Percentiles rank a stretch among this genome's conserved stretches.
Evolutionary conservation across 1,284 basidiomycete genomes (phyloP).

Genomic region (Ustilago curta): DNA sequence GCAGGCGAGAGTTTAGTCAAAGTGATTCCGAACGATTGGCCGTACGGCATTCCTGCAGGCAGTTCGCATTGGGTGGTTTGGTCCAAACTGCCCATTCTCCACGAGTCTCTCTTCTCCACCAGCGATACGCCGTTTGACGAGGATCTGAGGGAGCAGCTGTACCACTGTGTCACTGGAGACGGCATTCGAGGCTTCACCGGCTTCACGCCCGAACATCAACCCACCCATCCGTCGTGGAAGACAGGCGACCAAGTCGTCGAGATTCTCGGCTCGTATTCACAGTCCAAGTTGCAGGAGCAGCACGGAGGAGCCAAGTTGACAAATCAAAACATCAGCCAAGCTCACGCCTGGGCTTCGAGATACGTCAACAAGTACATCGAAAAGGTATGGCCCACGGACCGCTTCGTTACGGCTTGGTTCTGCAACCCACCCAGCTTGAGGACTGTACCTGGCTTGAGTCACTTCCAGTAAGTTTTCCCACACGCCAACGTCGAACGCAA

Average conservation of each 20-base stretch:
- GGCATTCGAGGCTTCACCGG: constrained; percentile 58
- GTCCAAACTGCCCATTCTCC: constrained; percentile 47
- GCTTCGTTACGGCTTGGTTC: constrained; percentile 51
- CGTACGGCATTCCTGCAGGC: constrained; percentile 57
- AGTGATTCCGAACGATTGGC: constrained; percentile 60
- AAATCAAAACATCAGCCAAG: constrained; percentile 12
- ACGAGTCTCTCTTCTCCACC: constrained; percentile 36
- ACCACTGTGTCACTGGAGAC: constrained; percentile 50
- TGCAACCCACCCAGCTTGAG: constrained; percentile 55
- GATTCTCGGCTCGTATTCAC: constrained; percentile 17
- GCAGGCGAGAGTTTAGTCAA: constrained; percentile 27
- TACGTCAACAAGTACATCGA: constrained; percentile 37
- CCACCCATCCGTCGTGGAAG: constrained; percentile 10
- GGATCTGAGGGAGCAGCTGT: constrained; percentile 26
- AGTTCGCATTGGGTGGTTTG: constrained; percentile 59
- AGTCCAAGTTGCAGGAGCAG: constrained; percentile 22
- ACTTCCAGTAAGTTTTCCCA: constrained; percentile 71
- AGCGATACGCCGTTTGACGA: constrained; percentile 33
- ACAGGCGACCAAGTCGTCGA: neutral
- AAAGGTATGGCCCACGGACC: constrained; percentile 24
- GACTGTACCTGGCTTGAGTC: constrained; percentile 56
- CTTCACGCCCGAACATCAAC: constrained; percentile 3
- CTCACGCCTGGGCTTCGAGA: constrained; percentile 46
- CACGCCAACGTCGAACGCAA: neutral
- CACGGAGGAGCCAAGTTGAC: neutral